Evolutionary conservation across 2,329 filamentous ascomycete genomes (phyloP), one percentile per base, ranked within the genome.

Genomic region (Parafenestella ontariensis): DNA sequence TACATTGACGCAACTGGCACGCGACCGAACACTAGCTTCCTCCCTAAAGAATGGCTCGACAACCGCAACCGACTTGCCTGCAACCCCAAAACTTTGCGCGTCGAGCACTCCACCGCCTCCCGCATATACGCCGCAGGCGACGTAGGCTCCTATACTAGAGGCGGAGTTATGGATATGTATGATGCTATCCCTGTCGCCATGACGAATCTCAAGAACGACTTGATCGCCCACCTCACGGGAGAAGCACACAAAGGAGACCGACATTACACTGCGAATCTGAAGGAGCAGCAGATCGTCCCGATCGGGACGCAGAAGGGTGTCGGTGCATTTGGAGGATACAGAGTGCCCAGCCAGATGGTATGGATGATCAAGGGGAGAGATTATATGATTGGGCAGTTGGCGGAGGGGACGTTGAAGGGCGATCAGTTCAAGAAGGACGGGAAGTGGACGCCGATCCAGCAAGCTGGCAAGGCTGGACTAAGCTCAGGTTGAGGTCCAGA

Each of bases 1-100:
- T 85, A 83, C 67, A 81, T 87, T 54, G 78, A 81, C 17, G 82
- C 81, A 8, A 81, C 79, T 1, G 84, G 84, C 17, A 78, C 77
- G 9, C 71, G 74, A 15, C 83, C 83, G 0, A 85, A 84, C 68
- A 83, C 79, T 24, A 72, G 71, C 29, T 87, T 82, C 66, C 73
- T 87, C 1, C 83, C 84, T 1, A 67, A 72, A 13, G 71, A 77
- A 2, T 80, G 83, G 67, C 76, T 86, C 13, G 75, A 80, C 55
- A 71, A 71, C n/a, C 73, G 72, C 45, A 81, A 81, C 36, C 81
- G 78, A 62, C 79, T 87, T 21, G 75, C 75, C 24, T 69, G 65
- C 54, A 81, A 81, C n/a, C 76, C 84, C 49, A 63, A 72, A 23
- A 82, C 79, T 1, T 74, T 83, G 8, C 79, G 81, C 26, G 78